Conservation (phyloP, 805 yeast genomes). For the baker's yeast (Saccharomyces cerevisiae) region DNA sequence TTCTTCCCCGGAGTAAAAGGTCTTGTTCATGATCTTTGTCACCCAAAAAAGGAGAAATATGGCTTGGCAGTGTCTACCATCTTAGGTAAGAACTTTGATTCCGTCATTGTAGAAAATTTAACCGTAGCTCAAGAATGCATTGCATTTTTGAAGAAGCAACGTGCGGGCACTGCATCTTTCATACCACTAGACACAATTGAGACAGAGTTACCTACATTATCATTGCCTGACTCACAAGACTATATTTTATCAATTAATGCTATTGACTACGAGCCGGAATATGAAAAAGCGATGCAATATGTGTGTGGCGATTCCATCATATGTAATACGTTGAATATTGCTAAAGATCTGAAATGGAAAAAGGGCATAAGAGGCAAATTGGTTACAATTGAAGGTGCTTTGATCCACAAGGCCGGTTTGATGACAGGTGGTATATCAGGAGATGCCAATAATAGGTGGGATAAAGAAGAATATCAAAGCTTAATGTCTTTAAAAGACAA, state of each 20-base stretch:
- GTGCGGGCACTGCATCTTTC: constrained; percentile 78
- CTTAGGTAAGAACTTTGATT: constrained; percentile 71
- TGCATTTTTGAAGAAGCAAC: constrained; percentile 70
- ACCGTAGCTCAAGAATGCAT: constrained; percentile 69
- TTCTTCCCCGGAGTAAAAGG: constrained; percentile 84
- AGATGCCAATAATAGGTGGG: constrained; percentile 53
- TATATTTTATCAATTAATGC: constrained; percentile 54
- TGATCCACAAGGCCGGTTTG: constrained; percentile 76
- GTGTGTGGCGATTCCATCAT: constrained; percentile 74
- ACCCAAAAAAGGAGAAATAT: constrained; percentile 65
- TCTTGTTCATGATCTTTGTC: constrained; percentile 66
- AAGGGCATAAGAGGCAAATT: constrained; percentile 49
- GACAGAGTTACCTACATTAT: constrained; percentile 48
- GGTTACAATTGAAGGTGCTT: constrained; percentile 76
- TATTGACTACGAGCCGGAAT: constrained; percentile 54
- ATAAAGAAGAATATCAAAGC: constrained; percentile 53
- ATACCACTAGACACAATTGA: constrained; percentile 78
- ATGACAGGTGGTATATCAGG: constrained; percentile 83
- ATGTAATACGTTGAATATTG: constrained; percentile 61
- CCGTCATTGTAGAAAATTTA: constrained; percentile 72
- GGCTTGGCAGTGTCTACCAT: constrained; percentile 68
- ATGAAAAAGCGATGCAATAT: constrained; percentile 72
- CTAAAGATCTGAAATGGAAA: constrained; percentile 67
- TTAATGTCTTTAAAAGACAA: constrained; percentile 45
- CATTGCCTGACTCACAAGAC: constrained; percentile 16